Evolutionary conservation across 805 yeast genomes (phyloP).

Genomic region (Saturnispora zaruensis): DNA sequence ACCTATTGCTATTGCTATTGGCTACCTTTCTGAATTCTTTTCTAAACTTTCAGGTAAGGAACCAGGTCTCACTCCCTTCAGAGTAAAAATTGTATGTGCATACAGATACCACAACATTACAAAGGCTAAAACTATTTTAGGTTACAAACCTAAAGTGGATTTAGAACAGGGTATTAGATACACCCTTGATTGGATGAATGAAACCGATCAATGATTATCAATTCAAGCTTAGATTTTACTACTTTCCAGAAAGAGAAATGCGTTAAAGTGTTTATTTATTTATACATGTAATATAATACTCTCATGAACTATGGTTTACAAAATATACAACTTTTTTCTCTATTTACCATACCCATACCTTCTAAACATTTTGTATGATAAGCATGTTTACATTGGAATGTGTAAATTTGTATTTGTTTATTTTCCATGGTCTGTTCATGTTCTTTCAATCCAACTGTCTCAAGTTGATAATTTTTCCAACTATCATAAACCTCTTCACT

Average conservation of each 20-base stretch:
- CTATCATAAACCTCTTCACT: slow-evolving; percentile 39
- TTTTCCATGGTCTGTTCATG: slow-evolving; percentile 6
- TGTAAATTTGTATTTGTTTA: slow-evolving; percentile 31
- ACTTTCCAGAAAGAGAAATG: neutral
- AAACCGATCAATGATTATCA: slow-evolving; percentile 28
- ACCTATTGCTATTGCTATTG: slow-evolving; percentile 71
- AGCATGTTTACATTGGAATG: slow-evolving; percentile 60
- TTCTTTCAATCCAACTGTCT: slow-evolving; percentile 9
- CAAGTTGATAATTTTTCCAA: slow-evolving; percentile 42
- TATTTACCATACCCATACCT: slow-evolving; percentile 34
- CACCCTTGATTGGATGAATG: slow-evolving; percentile 87
- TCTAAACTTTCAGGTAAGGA: slow-evolving; percentile 69
- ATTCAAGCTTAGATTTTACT: neutral
- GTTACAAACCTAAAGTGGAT: slow-evolving; percentile 71
- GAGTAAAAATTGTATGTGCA: slow-evolving; percentile 90
- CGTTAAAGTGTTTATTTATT: neutral
- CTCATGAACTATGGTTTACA: slow-evolving; percentile 20
- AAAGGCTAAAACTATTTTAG: slow-evolving; percentile 73
- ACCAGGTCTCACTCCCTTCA: slow-evolving; percentile 91
- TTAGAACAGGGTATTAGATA: slow-evolving; percentile 70
- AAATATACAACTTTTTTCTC: slow-evolving; percentile 30
- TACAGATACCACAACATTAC: slow-evolving; percentile 85
- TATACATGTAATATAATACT: neutral
- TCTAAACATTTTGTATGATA: slow-evolving; percentile 53
- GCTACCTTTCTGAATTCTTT: slow-evolving; percentile 70